phyloP scores from a whole-genome alignment of 345 rosid genomes.

The Rubroshorea leprosula region DNA sequence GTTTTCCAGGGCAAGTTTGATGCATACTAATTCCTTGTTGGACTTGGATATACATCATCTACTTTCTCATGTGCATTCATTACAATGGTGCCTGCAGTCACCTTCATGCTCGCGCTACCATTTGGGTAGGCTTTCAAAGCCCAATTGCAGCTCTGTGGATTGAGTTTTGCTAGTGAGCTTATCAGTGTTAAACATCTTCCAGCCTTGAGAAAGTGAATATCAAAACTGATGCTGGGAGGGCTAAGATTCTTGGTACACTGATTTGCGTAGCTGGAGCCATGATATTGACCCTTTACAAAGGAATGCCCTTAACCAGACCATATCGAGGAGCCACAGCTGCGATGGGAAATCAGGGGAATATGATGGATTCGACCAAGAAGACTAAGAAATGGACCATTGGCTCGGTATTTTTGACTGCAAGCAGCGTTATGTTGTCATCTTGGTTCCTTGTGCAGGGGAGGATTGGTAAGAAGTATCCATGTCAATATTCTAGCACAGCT shows the following conservation, averaged over 20 bases:
- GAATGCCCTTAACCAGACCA: slow-evolving; percentile 32
- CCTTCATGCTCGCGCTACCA: slow-evolving; percentile 44
- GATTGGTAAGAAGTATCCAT: slow-evolving; percentile 42
- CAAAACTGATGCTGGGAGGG: slow-evolving; percentile 34
- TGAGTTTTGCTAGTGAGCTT: neutral
- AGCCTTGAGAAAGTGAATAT: slow-evolving; percentile 50
- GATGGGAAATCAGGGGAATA: neutral
- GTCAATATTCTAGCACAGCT: slow-evolving; percentile 58
- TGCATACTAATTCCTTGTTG: slow-evolving; percentile 50
- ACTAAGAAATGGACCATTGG: slow-evolving; percentile 41
- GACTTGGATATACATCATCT: slow-evolving; percentile 51
- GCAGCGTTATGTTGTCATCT: slow-evolving; percentile 29
- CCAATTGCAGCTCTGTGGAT: too few relatives aligned
- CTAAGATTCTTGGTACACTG: slow-evolving; percentile 44
- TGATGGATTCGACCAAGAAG: slow-evolving; percentile 11
- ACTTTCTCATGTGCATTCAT: slow-evolving; percentile 54
- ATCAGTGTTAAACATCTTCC: slow-evolving; percentile 5
- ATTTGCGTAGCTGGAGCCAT: slow-evolving; percentile 58
- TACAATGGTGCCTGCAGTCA: slow-evolving; percentile 55
- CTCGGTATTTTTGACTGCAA: slow-evolving; percentile 28
- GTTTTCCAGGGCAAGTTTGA: slow-evolving; percentile 41
- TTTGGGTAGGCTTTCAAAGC: slow-evolving; percentile 40
- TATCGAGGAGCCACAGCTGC: slow-evolving; percentile 11
- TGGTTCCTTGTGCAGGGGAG: slow-evolving; percentile 59
- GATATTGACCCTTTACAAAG: slow-evolving; percentile 44